Base-by-base conservation (phyloP, 352 stramenopile species). In the Phytopythium aichiense region DNA sequence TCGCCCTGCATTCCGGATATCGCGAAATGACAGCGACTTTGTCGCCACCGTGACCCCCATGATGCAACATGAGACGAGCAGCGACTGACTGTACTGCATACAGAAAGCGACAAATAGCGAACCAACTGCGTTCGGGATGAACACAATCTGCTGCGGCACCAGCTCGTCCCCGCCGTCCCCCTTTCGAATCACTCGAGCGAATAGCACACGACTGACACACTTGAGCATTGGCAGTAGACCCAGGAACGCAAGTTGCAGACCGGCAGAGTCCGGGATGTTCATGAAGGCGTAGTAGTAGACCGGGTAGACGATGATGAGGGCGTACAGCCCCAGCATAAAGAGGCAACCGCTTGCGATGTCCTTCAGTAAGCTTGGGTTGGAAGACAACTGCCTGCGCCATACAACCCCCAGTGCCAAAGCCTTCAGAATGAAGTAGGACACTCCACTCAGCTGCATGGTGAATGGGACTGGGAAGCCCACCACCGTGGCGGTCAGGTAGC, bases 401-500 rank as follows among this genome's bases (percentile, higher is more conserved):
- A 31, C 5, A 4, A 53, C 5, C 5, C 9, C 2, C 48, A 53
- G 23, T 2, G 11, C 23, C 13, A 31, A 8, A 6, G 23, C 22
- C 30, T 53, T 13, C 8, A 53, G 2, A 11, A 53, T 6, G 1
- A 53, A 35, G 9, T 53, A 31, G 9, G 15, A 18, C 11, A 5
- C 4, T 6, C 22, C 20, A 28, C 48, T 53, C 8, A 28, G 4
- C 6, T 25, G 25, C 16, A 74, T 64, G 0, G 65, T 60, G 49
- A 78, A 75, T 18, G 71, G 71, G 2, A 78, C 16, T 13, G 71
- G 71, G 37, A 68, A 78, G 11, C 61, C 71, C 12, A 75, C 58
- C 25, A 40, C 37, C 2, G 25, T 46, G 1, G 67, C 56, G 1
- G 71, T 28, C 7, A 45, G 22, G n/a, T 68, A 66, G n/a, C 49